phyloP scores from a whole-genome alignment of 176 grass and related monocot genomes.

The Carex kokanica region DNA sequence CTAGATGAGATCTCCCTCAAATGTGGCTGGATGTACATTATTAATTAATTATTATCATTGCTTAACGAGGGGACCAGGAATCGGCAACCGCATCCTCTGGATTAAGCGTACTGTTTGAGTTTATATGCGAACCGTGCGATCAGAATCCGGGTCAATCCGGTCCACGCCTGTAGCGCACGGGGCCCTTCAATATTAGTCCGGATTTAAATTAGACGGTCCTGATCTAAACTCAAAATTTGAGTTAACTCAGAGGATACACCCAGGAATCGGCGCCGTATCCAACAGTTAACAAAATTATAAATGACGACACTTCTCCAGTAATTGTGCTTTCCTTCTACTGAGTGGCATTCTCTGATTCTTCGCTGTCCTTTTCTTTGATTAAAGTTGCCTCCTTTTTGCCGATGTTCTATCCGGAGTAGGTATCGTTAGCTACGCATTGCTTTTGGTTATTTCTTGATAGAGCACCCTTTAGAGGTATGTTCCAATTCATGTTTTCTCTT shows the following conservation, averaged over 20 bases:
- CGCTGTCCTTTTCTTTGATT: neutral
- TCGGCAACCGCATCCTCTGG: no score
- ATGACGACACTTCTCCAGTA: neutral
- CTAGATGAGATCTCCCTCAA: no score
- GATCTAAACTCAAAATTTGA: no score
- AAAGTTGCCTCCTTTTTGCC: neutral
- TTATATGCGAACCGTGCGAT: no score
- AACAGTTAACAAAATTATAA: neutral
- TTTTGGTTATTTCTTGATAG: neutral
- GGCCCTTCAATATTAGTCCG: no score
- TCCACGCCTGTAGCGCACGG: no score
- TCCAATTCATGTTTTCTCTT: neutral
- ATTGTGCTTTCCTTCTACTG: constrained; percentile 24
- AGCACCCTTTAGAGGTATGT: neutral
- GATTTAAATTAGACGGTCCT: no score
- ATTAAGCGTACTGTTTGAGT: no score
- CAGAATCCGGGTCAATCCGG: no score
- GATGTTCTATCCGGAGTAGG: neutral
- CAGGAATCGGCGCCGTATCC: neutral
- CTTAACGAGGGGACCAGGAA: neutral
- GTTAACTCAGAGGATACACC: no score
- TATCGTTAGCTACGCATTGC: constrained; percentile 3
- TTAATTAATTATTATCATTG: neutral
- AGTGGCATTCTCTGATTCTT: constrained; percentile 14
- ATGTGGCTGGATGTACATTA: no score